Evolutionary conservation across 2,329 filamentous ascomycete genomes (phyloP), one percentile per base, ranked within the genome.

Genomic region (Alternaria postmessia): DNA sequence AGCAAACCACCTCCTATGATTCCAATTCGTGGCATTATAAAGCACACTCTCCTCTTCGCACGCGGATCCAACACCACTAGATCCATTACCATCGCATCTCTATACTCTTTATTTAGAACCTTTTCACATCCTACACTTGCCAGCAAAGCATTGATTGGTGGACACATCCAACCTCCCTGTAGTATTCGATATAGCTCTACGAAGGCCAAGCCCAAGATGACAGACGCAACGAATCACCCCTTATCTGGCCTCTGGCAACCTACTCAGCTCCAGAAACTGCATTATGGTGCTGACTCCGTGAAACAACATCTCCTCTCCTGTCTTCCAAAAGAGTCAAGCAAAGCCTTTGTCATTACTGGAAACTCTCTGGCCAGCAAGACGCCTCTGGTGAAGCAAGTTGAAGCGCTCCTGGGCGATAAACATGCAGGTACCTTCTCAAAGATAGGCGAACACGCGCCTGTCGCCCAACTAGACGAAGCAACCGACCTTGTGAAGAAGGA

Each of bases 321-420:
- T 51, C 79, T 87, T 0, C 83, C 80, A 0, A 77, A 60, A 11
- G 67, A 75, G 3, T 70, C 68, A 3, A 85, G 84, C 52, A 86
- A 85, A 75, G 85, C 85, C 1, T 87, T 87, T 74, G 84, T 87
- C 67, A 82, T 87, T 44, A 87, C 85, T 1, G 84, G 85, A 24
- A 78, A 74, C 42, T 86, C 85, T 0, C 79, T 87, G 7, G 82
- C 83, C 7, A 84, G 73, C 42, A 87, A 86, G 66, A 87, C 85
- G 0, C 76, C 80, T 0, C 76, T 87, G 7, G 80, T 87, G 62
- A 79, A 81, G 55, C 75, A 83, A 49, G 79, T 87, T 16, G 84
- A 87, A 73, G 63, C 78, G 11, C 73, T 84, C 0, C 76, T 87
- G 0, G 81, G 80, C 5, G 65, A 74, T 32, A 76, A 74, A 43